phyloP scores from a whole-genome alignment of 2,329 filamentous ascomycete genomes.

The Fusarium solani-melongenae region DNA sequence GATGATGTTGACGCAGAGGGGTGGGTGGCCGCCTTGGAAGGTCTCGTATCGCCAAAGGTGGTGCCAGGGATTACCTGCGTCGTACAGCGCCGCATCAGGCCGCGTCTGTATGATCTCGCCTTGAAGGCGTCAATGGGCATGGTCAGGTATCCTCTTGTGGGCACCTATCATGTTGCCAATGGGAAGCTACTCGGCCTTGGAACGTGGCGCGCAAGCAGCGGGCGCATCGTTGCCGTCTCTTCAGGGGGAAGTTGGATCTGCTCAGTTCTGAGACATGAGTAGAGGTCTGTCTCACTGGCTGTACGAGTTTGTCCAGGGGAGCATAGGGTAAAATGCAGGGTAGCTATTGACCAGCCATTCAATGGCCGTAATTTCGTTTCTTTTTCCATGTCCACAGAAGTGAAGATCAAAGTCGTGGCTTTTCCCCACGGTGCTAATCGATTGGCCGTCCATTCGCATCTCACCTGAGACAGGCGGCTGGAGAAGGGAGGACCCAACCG shows the following conservation, averaged over 20 bases:
- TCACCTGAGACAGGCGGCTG: neutral
- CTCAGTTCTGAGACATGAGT: conserved; percentile 41
- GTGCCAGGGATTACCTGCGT: conserved; percentile 35
- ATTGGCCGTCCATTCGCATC: neutral
- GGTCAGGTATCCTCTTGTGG: conserved; percentile 46
- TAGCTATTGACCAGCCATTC: neutral
- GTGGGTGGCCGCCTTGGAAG: conserved; percentile 43
- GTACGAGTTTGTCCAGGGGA: too few species aligned
- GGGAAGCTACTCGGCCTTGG: conserved; percentile 46
- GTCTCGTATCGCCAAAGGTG: conserved; percentile 14
- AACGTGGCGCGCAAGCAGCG: conserved; percentile 45
- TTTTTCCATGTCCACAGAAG: neutral
- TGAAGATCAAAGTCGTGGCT: neutral
- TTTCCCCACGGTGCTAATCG: neutral
- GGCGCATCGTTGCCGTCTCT: conserved; percentile 47
- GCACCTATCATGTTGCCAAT: conserved; percentile 48
- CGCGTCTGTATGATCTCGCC: conserved; percentile 48
- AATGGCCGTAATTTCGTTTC: neutral
- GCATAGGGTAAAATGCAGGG: neutral
- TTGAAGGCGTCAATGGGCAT: conserved; percentile 40
- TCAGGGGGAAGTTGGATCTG: conserved; percentile 49
- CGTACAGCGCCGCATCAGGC: conserved; percentile 46
- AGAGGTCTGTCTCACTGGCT: neutral
- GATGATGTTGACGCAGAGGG: conserved; percentile 46
- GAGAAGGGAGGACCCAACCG: neutral